Percentiles rank a stretch among this genome's conserved stretches.
Evolutionary conservation across 2,329 filamentous ascomycete species (phyloP).

Genomic region (Bipolaris bicolor): DNA sequence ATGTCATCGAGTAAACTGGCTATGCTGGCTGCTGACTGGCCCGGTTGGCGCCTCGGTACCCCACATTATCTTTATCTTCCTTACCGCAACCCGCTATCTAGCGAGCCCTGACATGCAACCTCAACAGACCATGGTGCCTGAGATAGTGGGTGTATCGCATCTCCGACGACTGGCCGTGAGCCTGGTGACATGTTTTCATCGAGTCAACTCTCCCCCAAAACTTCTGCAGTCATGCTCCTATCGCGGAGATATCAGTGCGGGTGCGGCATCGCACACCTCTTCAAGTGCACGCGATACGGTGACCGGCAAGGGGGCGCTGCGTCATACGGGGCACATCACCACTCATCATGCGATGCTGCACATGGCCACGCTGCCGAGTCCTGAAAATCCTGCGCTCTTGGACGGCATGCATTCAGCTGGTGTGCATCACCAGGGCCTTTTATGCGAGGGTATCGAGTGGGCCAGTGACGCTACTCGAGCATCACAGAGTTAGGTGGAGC

Average conservation of each 20-base stretch:
- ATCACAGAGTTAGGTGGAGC: constrained; percentile 11
- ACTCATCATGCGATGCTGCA: constrained; percentile 7
- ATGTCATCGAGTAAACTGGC: constrained; percentile 38
- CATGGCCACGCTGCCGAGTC: constrained; percentile 5
- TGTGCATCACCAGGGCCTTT: constrained; percentile 10
- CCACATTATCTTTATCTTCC: constrained; percentile 37
- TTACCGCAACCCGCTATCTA: constrained; percentile 18
- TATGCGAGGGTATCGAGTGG: constrained; percentile 4
- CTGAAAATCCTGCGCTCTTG: constrained; percentile 2
- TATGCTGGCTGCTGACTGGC: constrained; percentile 24
- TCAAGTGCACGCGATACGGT: constrained; percentile 20
- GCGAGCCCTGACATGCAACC: constrained; percentile 15
- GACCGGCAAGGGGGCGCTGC: constrained; percentile 14
- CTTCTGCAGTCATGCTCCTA: constrained; percentile 15
- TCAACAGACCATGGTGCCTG: constrained; percentile 15
- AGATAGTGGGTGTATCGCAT: constrained; percentile 31
- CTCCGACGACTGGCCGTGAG: constrained; percentile 10
- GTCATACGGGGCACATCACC: constrained; percentile 21
- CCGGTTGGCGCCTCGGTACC: constrained; percentile 18
- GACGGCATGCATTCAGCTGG: background rate
- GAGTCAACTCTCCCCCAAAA: constrained; percentile 30
- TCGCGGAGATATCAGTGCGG: constrained; percentile 20
- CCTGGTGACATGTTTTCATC: constrained; percentile 39
- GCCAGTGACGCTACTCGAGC: constrained; percentile 10
- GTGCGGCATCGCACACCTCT: constrained; percentile 5